These are phyloP conservation scores for Urtica urens DNA, from an alignment of 306 rosid species.

Conservation along the genomic window DNA sequence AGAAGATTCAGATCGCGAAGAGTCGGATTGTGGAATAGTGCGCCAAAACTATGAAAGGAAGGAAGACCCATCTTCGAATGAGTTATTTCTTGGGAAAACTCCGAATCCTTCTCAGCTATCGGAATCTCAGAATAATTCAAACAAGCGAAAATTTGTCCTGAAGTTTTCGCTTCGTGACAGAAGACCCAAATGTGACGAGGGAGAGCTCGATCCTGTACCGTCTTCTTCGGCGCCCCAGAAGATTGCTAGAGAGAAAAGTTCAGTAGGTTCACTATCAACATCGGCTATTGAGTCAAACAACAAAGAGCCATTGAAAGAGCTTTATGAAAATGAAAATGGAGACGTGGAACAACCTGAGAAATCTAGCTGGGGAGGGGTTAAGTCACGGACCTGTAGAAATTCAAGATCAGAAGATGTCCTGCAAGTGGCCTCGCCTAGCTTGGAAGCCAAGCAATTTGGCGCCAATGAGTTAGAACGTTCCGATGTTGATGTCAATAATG, in stretches of 20 bases:
- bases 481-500: constrained; percentile 16
- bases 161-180: constrained; percentile 53
- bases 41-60: constrained; percentile 15
- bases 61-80: constrained; percentile 24
- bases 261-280: constrained; percentile 19
- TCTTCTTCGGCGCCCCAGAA: constrained; percentile 32
- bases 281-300: constrained; percentile 15
- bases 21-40: constrained; percentile 37
- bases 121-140: constrained; percentile 31
- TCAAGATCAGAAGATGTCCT: constrained; percentile 30
- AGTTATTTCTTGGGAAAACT: constrained; percentile 20
- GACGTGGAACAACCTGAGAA: constrained; percentile 19
- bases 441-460: constrained; percentile 25
- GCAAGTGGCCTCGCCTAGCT: constrained; percentile 27
- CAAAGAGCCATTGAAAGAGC: constrained; percentile 20
- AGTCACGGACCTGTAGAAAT: constrained; percentile 20
- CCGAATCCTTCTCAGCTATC: constrained; percentile 28
- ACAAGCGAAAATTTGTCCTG: constrained; percentile 41
- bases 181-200: constrained; percentile 17
- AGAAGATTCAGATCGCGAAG: constrained; percentile 21
- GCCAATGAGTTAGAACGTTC: constrained; percentile 15
- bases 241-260: constrained; percentile 14
- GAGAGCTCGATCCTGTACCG: constrained; percentile 22
- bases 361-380: constrained; percentile 27
- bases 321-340: constrained; percentile 16